phyloP scores from a whole-genome alignment of 331 rosid species.

The Malus hybrid region DNA sequence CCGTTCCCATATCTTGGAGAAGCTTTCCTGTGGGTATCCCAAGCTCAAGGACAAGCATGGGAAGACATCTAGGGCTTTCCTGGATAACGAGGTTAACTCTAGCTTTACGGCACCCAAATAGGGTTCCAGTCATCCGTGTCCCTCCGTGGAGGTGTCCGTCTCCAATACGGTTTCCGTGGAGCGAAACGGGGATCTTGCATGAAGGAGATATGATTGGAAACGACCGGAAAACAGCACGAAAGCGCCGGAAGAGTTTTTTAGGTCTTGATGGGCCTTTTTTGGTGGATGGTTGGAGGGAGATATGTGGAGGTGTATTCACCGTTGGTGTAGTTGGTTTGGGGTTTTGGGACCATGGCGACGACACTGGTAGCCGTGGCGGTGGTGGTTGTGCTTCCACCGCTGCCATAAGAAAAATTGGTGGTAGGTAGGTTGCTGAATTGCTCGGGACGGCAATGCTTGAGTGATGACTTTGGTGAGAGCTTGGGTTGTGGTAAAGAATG shows the following conservation, averaged over 20 bases:
- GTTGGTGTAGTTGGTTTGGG: not conserved
- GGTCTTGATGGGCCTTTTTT: constrained; percentile 34
- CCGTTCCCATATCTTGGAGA: constrained; percentile 66
- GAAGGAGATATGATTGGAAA: constrained; percentile 68
- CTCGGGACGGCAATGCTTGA: not conserved
- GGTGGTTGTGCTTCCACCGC: not conserved
- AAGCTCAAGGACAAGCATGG: constrained; percentile 56
- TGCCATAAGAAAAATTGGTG: constrained; percentile 7
- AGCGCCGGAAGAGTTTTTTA: constrained; percentile 25
- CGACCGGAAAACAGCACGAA: constrained; percentile 50
- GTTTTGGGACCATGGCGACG: not conserved
- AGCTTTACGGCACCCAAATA: constrained; percentile 54
- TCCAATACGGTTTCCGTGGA: constrained; percentile 12
- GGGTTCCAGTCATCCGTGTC: constrained; percentile 58
- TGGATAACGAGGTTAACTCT: constrained; percentile 66
- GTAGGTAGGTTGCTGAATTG: not conserved
- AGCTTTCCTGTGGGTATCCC: constrained; percentile 57
- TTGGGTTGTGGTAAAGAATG: not conserved
- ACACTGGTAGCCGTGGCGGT: not conserved
- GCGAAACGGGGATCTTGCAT: constrained; percentile 32
- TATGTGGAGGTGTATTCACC: not conserved
- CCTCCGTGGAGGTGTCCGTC: constrained; percentile 52
- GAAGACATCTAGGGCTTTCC: constrained; percentile 53
- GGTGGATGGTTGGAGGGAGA: constrained; percentile 62
- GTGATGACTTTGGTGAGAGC: not conserved